Base-by-base conservation (phyloP, 768 basidiomycete genomes). In the Phylloporus sp. region DNA sequence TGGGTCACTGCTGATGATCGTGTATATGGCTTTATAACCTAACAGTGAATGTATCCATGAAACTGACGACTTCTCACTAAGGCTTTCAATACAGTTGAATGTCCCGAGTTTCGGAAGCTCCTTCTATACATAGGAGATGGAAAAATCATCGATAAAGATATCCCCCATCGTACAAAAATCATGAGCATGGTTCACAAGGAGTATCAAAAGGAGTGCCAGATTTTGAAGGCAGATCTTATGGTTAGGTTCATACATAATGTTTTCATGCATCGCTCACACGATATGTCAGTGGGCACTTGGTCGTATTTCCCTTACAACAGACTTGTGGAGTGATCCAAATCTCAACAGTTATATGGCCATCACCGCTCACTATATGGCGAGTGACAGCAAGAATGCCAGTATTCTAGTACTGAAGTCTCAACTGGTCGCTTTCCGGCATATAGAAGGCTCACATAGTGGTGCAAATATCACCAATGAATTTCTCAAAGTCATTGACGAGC, bases 311-410 rank as follows among this genome's bases (percentile, higher is more conserved):
- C n/a, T 34, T n/a, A 47, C 40, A 24, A 53, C 20, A 2, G 52
- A 53, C 15, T 23, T 53, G 6, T 53, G 52, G 52, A 47, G 45
- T 27, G 40, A 42, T 35, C 52, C 32, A 7, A 53, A 47, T 18
- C 22, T 4, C 4, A 6, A 43, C n/a, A 47, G 40, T 6, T 53
- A 42, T 16, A 53, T 53, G 52, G 52, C 52, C 1, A 10, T 53
- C 6, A 47, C 52, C 6, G 22, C 52, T 13, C 52, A 53, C 15
- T 53, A 47, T 12, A 42, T 47, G 32, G 16, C 46, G 4, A 12
- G 40, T 12, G 20, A 42, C 26, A n/a, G n/a, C n/a, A 5, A 27
- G 9, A 2, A 38, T n/a, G 22, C 27, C 13, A n/a, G n/a, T 6
- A 26, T 11, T 47, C n/a, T 47, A 22, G 6, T 23, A 3, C 8